phyloP scores from a whole-genome alignment of 2,329 filamentous ascomycete genomes.

The Cladosporium austrohemisphaericum region DNA sequence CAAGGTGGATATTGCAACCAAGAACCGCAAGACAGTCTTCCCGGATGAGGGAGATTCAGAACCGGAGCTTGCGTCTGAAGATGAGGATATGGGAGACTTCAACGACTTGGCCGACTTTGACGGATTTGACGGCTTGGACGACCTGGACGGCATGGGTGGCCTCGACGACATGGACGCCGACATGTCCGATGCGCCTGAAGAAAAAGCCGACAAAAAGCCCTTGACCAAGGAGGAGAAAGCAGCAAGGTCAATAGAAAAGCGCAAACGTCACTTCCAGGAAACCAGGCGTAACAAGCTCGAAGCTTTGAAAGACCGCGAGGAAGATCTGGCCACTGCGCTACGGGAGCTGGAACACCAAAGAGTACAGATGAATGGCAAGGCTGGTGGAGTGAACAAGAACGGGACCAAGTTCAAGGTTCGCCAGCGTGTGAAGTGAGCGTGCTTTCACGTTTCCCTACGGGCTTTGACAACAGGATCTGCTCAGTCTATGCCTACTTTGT shows the following conservation, averaged over 20 bases:
- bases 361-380: conserved; percentile 57
- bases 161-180: conserved; percentile 21
- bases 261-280: conserved; percentile 49
- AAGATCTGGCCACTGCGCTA: conserved; percentile 53
- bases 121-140: conserved; percentile 25
- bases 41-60: conserved; percentile 35
- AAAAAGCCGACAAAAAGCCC: conserved; percentile 18
- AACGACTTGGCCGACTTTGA: conserved; percentile 20
- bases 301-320: conserved; percentile 51
- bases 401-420: conserved; percentile 63
- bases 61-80: conserved; percentile 1
- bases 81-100: conserved; percentile 18
- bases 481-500: no score
- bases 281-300: conserved; percentile 48
- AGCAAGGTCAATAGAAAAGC: conserved; percentile 46
- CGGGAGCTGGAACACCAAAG: conserved; percentile 57
- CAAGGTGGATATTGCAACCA: conserved; percentile 30
- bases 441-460: background rate
- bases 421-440: conserved; percentile 54
- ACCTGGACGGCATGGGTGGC: conserved; percentile 17
- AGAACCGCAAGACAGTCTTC: conserved; percentile 38
- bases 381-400: conserved; percentile 60
- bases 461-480: no score
- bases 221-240: conserved; percentile 38
- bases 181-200: conserved; percentile 18